A percentile compares a stretch with the other conserved stretches of the same genome.
Evolutionary conservation across 768 basidiomycete species (phyloP).

Genomic region (Lentinus brumalis): DNA sequence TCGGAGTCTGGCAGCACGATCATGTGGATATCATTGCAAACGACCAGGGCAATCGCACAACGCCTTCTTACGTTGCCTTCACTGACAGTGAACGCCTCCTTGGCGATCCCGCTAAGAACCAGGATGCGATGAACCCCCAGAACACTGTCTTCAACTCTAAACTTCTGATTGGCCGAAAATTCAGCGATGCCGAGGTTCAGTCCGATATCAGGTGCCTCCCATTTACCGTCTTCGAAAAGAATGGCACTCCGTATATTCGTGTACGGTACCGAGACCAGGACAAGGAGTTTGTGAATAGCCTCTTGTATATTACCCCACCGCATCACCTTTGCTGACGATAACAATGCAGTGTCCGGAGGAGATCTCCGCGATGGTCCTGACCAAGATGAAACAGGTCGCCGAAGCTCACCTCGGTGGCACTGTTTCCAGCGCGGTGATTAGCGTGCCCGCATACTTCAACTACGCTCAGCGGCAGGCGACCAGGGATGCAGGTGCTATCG

Average conservation of each 20-base stretch:
- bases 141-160: conserved; percentile 98
- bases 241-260: conserved; percentile 84
- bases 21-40: conserved; percentile 98
- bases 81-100: conserved; percentile 95
- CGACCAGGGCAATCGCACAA: conserved; percentile 93
- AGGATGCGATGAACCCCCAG: conserved; percentile 97
- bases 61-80: conserved; percentile 95
- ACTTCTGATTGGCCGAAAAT: conserved; percentile 95
- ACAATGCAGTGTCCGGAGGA: conserved; percentile 84
- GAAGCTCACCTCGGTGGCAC: conserved; percentile 91
- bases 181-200: conserved; percentile 81
- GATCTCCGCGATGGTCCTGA: conserved; percentile 95
- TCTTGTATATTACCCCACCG: no score
- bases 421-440: conserved; percentile 90
- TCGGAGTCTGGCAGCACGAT: conserved; percentile 99
- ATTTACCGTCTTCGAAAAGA: conserved; percentile 85
- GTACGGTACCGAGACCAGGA: conserved; percentile 92
- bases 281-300: conserved; percentile 81
- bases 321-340: no score
- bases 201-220: conserved; percentile 90
- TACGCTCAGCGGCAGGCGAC: conserved; percentile 99
- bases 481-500: conserved; percentile 94
- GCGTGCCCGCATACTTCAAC: conserved; percentile 98
- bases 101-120: conserved; percentile 99
- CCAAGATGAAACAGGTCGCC: conserved; percentile 98